Evolutionary conservation across 129 eudicot genomes (phyloP), one percentile per base, ranked within the genome.

Genomic region (Saposhnikovia divaricata): DNA sequence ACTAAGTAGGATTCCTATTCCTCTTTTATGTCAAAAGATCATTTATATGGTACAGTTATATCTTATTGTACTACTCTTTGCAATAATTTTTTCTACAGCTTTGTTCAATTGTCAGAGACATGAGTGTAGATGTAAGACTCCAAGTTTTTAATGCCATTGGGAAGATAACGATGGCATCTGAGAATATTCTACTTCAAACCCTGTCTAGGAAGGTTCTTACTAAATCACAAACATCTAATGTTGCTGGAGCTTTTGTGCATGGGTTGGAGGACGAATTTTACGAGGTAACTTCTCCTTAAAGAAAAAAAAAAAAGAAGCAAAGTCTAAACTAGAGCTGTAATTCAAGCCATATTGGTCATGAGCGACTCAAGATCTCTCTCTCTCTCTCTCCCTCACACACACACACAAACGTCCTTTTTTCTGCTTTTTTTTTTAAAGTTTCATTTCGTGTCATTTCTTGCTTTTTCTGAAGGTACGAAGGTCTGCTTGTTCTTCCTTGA

Each of bases 261-360:
- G 97, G 97, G 31, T 79, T 95, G 78, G 97, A 95, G 88, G 98
- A 95, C 84, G 98, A 95, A 85, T 95, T 81, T 77, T 71, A 76
- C 59, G 90, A 92, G 97, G 98, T 90, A 85, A 6, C 57, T 72
- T 69, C 9, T 40, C 8, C 6, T 40, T 40, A 40, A 40, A 40
- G 34, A 31, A 40, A 40, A 40, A 40, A 2, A 40, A 31, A 40
- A 40, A 40, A 40, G 8, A 40, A 40, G 37, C 37, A 34, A 34
- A 34, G 37, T 34, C 37, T 34, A 40, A 51, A 51, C 6, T 51
- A 51, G 61, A 19, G n/a, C 1, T 51, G 61, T 51, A 51, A 51
- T 51, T 51, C 61, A 51, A 51, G 25, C n/a, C 61, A 51, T 51
- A 23, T 51, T 51, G n/a, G 21, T 51, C n/a, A 50, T 50, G 21